Evolutionary conservation across 148 eudicot genomes (phyloP).

Genomic region (Rhododendron vialii): DNA sequence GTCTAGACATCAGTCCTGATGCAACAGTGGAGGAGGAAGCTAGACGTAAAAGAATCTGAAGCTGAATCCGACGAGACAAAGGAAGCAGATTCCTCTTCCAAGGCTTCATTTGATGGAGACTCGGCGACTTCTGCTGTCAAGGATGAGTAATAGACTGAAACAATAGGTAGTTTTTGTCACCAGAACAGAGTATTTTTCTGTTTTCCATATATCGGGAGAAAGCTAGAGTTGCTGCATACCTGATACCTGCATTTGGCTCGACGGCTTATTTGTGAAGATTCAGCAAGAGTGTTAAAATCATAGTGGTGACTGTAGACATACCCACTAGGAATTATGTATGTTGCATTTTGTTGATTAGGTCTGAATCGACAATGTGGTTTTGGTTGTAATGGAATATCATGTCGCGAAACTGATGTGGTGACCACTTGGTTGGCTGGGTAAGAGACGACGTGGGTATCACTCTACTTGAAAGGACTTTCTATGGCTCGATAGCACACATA

Average conservation of each 20-base stretch:
- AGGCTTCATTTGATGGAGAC: slow-evolving; percentile 31
- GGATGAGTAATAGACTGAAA: slow-evolving; percentile 58
- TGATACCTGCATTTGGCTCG: neutral
- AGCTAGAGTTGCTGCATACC: neutral
- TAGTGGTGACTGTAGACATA: neutral
- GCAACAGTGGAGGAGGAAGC: slow-evolving; percentile 80
- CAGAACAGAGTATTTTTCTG: neutral
- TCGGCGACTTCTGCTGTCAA: slow-evolving; percentile 29
- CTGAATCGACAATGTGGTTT: neutral
- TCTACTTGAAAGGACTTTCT: neutral
- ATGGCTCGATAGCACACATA: neutral
- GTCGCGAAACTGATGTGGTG: neutral
- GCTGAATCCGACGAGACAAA: slow-evolving; percentile 42
- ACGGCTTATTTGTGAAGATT: neutral
- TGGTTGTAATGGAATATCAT: neutral
- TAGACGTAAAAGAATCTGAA: slow-evolving; percentile 57
- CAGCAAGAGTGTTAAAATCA: neutral
- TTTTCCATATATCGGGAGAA: neutral
- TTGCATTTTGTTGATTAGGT: neutral
- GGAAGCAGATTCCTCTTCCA: slow-evolving; percentile 30
- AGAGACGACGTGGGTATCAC: too few relatives aligned
- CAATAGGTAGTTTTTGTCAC: neutral
- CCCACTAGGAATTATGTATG: neutral
- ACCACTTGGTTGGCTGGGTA: neutral
- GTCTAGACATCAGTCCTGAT: slow-evolving; percentile 70